Conservation (phyloP, 148 eudicot genomes). For the Mesembryanthemum crystallinum region DNA sequence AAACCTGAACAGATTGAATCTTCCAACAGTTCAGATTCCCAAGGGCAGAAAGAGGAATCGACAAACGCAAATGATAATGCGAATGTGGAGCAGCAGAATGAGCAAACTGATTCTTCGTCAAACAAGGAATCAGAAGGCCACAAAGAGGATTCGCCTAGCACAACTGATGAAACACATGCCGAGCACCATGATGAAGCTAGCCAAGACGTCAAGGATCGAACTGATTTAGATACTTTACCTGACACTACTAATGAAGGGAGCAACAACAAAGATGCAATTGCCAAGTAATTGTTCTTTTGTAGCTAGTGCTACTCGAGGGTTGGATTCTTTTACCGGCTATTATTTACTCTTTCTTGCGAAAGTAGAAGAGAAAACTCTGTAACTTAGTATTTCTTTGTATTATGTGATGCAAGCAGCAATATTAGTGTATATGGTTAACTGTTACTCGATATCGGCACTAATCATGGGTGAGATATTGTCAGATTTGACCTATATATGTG, state of each 20-base stretch:
- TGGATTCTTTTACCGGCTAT: slow-evolving; percentile 7
- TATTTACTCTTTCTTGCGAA: background rate
- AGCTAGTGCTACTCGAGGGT: background rate
- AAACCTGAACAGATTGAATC: slow-evolving; percentile 18
- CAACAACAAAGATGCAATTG: slow-evolving; percentile 41
- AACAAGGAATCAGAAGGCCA: slow-evolving; percentile 19
- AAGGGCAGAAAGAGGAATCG: slow-evolving; percentile 24
- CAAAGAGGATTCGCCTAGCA: slow-evolving; percentile 24
- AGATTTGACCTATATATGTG: background rate
- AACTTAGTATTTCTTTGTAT: slow-evolving; percentile 16
- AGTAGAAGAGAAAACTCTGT: slow-evolving; percentile 4
- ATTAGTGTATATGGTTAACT: slow-evolving; percentile 18
- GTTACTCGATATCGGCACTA: background rate
- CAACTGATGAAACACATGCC: slow-evolving; percentile 20
- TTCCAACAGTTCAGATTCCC: slow-evolving; percentile 15
- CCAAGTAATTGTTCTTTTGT: slow-evolving; percentile 29
- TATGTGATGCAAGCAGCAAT: slow-evolving; percentile 15
- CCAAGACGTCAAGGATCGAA: slow-evolving; percentile 51
- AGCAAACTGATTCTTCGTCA: slow-evolving; percentile 19
- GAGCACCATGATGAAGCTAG: slow-evolving; percentile 35
- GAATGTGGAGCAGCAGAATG: slow-evolving; percentile 12
- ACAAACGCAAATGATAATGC: slow-evolving; percentile 23
- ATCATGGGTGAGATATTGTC: slow-evolving; percentile 9
- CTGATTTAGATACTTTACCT: slow-evolving; percentile 58
- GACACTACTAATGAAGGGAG: slow-evolving; percentile 39